Percentiles rank a stretch among this genome's conserved stretches.
Conservation (phyloP, 2,329 filamentous ascomycete genomes). For the Penicillium verrucosum region DNA sequence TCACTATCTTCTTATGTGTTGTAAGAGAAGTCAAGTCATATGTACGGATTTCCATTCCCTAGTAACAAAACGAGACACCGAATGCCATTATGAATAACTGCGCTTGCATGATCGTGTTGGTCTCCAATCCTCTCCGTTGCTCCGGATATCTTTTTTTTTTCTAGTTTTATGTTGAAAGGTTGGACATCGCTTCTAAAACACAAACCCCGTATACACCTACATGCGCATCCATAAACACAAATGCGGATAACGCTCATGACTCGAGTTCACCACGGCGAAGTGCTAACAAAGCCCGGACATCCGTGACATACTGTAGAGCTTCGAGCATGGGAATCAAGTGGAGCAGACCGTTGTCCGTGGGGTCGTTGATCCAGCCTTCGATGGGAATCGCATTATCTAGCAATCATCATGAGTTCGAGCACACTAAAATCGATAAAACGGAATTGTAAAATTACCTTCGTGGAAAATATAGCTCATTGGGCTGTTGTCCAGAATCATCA, state of each 20-base stretch:
- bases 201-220: slow-evolving; percentile 22
- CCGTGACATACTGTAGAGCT: slow-evolving; percentile 92
- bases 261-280: slow-evolving; percentile 74
- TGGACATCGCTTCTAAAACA: slow-evolving; percentile 10
- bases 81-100: slow-evolving; percentile 9
- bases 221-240: slow-evolving; percentile 16
- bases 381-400: slow-evolving; percentile 98
- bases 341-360: slow-evolving; percentile 91
- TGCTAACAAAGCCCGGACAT: slow-evolving; percentile 86
- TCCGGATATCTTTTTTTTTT: not conserved
- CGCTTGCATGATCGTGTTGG: slow-evolving; percentile 1
- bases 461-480: slow-evolving; percentile 98
- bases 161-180: slow-evolving; percentile 4
- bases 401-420: slow-evolving; percentile 6
- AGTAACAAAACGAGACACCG: not conserved
- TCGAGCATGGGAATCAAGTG: slow-evolving; percentile 90
- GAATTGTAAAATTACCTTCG: slow-evolving; percentile 63
- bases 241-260: slow-evolving; percentile 21
- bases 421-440: not conserved
- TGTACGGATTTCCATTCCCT: slow-evolving; percentile 6
- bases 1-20: not conserved
- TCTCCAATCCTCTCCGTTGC: not conserved
- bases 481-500: slow-evolving; percentile 98
- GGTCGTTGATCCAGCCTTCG: slow-evolving; percentile 98
- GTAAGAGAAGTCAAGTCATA: not conserved